phyloP scores from a whole-genome alignment of 306 rosid genomes.

The Vigna reflexopilosa region DNA sequence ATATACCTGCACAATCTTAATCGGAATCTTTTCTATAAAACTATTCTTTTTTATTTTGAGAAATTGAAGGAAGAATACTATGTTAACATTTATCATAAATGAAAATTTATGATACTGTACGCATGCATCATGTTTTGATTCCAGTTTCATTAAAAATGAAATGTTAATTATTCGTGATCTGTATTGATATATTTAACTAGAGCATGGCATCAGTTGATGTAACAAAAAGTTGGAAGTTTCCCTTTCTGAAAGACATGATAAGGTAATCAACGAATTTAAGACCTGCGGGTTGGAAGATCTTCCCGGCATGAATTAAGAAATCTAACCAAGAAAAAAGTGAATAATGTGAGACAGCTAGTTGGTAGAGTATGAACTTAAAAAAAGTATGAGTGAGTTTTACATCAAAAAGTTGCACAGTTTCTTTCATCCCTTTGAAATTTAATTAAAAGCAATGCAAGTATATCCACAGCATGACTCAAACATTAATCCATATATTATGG shows the following conservation, averaged over 20 bases:
- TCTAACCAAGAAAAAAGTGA: slow-evolving; percentile 37
- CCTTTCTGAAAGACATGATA: slow-evolving; percentile 40
- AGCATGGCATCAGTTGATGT: slow-evolving; percentile 14
- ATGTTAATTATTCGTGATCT: not conserved
- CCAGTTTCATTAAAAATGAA: not conserved
- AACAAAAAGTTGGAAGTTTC: slow-evolving; percentile 33
- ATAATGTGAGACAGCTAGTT: slow-evolving; percentile 33
- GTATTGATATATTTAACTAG: slow-evolving; percentile 3
- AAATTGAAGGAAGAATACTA: too few species aligned
- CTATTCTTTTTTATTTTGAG: too few species aligned
- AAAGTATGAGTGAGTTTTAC: slow-evolving; percentile 7
- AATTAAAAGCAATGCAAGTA: not conserved
- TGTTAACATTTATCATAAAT: too few species aligned
- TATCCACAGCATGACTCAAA: slow-evolving; percentile 13
- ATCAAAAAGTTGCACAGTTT: slow-evolving; percentile 47
- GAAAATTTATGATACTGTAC: not conserved
- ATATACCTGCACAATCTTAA: slow-evolving; percentile 4
- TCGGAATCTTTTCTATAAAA: not conserved
- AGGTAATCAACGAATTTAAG: slow-evolving; percentile 37
- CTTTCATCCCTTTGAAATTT: slow-evolving; percentile 34
- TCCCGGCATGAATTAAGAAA: slow-evolving; percentile 34
- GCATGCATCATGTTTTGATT: not conserved
- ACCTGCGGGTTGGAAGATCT: slow-evolving; percentile 36
- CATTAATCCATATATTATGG: not conserved
- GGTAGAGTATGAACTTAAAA: slow-evolving; percentile 39